These are phyloP conservation scores for Oxytropis ochrocephala DNA, from an alignment of 306 rosid genomes.

Conservation along the genomic window DNA sequence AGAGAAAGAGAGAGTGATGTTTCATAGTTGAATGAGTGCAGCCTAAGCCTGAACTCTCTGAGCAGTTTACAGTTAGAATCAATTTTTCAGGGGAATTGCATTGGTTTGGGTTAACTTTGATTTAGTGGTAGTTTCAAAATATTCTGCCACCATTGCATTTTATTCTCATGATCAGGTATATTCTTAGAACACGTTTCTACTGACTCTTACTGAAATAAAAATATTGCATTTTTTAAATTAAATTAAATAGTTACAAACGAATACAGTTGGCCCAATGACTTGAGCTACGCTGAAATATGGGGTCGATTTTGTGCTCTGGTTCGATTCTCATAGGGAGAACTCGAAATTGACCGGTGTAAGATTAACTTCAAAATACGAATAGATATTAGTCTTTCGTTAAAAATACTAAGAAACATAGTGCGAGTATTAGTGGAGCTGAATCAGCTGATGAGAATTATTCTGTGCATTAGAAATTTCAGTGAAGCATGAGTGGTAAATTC, in stretches of 20 bases:
- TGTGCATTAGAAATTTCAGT: slow-evolving; percentile 43
- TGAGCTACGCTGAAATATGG: too few species aligned
- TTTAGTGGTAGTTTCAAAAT: slow-evolving; percentile 48
- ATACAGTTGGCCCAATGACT: too few species aligned
- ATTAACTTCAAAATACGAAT: too few species aligned
- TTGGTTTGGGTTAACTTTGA: slow-evolving; percentile 33
- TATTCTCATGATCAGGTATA: slow-evolving; percentile 40
- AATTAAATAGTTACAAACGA: too few species aligned
- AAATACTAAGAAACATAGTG: too few species aligned
- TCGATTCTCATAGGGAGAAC: too few species aligned
- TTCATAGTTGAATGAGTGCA: slow-evolving; percentile 46
- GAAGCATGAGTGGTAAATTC: slow-evolving; percentile 51
- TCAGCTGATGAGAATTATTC: background rate
- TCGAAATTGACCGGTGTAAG: too few species aligned
- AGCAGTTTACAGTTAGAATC: slow-evolving; percentile 31
- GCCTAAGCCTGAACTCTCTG: slow-evolving; percentile 59
- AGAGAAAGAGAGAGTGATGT: slow-evolving; percentile 42
- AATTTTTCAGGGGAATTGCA: slow-evolving; percentile 30
- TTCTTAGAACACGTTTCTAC: slow-evolving; percentile 30
- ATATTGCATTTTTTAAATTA: too few species aligned
- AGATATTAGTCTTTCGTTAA: too few species aligned
- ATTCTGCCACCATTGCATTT: slow-evolving; percentile 55
- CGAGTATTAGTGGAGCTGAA: slow-evolving; percentile 18
- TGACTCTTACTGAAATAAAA: too few species aligned
- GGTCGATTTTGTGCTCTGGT: too few species aligned